phyloP scores from a whole-genome alignment of 345 rosid genomes.

The Streptanthus diversifolius region DNA sequence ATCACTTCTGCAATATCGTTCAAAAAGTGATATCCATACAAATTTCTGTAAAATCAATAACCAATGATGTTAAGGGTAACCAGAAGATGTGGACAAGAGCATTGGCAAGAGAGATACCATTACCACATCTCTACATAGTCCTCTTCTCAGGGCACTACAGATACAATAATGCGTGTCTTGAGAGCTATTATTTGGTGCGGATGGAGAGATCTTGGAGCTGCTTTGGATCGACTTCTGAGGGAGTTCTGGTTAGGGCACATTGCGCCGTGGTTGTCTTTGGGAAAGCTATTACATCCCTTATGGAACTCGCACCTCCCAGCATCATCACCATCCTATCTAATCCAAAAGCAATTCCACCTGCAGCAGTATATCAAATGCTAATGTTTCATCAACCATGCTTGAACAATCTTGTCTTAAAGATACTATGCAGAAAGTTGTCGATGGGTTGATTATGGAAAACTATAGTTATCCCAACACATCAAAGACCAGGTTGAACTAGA shows the following conservation, averaged over 20 bases:
- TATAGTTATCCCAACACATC: neutral
- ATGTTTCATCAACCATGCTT: slow-evolving; percentile 13
- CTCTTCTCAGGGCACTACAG: neutral
- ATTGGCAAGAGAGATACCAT: slow-evolving; percentile 15
- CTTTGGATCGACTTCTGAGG: slow-evolving; percentile 84
- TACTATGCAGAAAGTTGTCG: neutral
- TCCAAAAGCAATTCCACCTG: slow-evolving; percentile 95
- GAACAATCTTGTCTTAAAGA: slow-evolving; percentile 2
- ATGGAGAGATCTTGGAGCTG: slow-evolving; percentile 76
- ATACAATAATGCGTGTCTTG: neutral
- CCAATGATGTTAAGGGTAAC: slow-evolving; percentile 5
- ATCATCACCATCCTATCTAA: slow-evolving; percentile 91
- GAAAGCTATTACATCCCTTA: slow-evolving; percentile 93
- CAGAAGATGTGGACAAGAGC: neutral
- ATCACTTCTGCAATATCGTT: slow-evolving; percentile 3
- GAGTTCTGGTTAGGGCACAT: slow-evolving; percentile 85
- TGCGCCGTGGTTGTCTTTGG: slow-evolving; percentile 96
- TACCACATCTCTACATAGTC: neutral
- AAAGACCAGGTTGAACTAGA: neutral
- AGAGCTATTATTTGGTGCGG: slow-evolving; percentile 35
- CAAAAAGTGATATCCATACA: slow-evolving; percentile 4
- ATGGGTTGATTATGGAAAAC: neutral
- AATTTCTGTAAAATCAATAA: neutral
- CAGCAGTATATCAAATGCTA: slow-evolving; percentile 7
- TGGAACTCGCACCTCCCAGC: slow-evolving; percentile 70